Base-by-base conservation (phyloP, 805 yeast genomes). In the Yarrowia sp. region DNA sequence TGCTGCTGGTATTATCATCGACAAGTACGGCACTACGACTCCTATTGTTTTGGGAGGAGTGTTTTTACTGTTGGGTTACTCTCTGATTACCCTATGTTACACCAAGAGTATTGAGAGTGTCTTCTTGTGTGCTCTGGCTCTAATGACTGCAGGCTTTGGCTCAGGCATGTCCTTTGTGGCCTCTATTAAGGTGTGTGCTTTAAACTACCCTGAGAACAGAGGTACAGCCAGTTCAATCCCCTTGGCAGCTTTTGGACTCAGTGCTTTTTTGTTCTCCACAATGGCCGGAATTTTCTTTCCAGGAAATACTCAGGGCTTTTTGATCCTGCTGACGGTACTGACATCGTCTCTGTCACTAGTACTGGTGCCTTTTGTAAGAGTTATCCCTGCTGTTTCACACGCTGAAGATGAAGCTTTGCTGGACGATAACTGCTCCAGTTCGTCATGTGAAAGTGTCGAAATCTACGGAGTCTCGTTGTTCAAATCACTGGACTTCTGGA, bases 101-200 rank as follows among this genome's bases (percentile, higher is more conserved):
- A 32, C 69, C 61, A 11, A 73, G 74, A 1, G 62, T 69, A 41
- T 72, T 66, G 65, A 72, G 79, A 8, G 76, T 75, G 67, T 74
- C 47, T 70, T 11, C 77, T 81, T 36, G 53, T 77, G 31, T 75
- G 85, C 62, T 72, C 83, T 67, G 77, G 83, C 66, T 5, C 65
- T 68, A 43, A 53, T 48, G 36, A 67, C 81, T 45, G 81, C 88
- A 15, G 93, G 93, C 0, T 71, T 79, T 11, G 95, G 95, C 0
- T 84, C 89, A 36, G 86, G 92, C 0, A 81, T 84, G 65, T 82
- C 88, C 45, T 85, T 83, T 71, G 79, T 84, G 28, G 84, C 89
- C 11, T 79, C 86, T 66, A 81, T 89, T 71, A 89, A 89, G 71
- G 88, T 92, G 71, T 86, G 91, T 66, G 90, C 91, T 32, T 76